These are phyloP conservation scores for Rhinocladiella similis DNA, from an alignment of 2,329 filamentous ascomycete genomes.

Conservation along the genomic window DNA sequence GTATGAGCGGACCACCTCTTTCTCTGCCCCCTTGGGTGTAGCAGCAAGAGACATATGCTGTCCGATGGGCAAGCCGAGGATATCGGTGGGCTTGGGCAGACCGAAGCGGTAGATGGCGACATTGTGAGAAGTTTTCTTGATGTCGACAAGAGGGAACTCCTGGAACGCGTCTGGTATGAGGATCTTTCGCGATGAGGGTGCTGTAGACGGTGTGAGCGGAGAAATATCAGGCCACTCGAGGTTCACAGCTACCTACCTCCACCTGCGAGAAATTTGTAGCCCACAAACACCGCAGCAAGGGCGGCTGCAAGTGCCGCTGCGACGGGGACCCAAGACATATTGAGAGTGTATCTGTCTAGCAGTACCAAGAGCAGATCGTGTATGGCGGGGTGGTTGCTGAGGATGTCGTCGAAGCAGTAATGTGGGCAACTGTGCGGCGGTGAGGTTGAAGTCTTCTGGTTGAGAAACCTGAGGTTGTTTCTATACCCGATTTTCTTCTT, in stretches of 20 bases:
- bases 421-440: too few relatives aligned
- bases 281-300: constrained; percentile 65
- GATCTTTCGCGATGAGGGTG: constrained; percentile 72
- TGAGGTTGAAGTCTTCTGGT: too few relatives aligned
- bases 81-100: constrained; percentile 72
- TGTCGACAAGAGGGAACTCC: constrained; percentile 89
- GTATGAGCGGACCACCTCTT: constrained; percentile 88
- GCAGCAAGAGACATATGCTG: constrained; percentile 98
- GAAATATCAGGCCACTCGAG: background rate
- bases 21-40: constrained; percentile 70
- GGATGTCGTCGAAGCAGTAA: too few relatives aligned
- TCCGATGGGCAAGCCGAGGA: constrained; percentile 94
- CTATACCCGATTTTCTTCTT: too few relatives aligned
- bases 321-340: constrained; percentile 36
- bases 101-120: constrained; percentile 97
- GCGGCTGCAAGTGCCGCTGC: constrained; percentile 72
- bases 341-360: background rate
- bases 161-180: constrained; percentile 88
- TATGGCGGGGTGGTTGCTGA: too few relatives aligned
- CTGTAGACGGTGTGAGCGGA: constrained; percentile 1
- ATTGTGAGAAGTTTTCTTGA: constrained; percentile 96
- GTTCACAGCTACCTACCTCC: constrained; percentile 46
- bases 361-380: too few relatives aligned
- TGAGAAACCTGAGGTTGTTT: too few relatives aligned
- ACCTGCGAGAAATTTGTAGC: constrained; percentile 69